phyloP scores from a whole-genome alignment of 768 basidiomycete genomes.

The Lactarius quietus region DNA sequence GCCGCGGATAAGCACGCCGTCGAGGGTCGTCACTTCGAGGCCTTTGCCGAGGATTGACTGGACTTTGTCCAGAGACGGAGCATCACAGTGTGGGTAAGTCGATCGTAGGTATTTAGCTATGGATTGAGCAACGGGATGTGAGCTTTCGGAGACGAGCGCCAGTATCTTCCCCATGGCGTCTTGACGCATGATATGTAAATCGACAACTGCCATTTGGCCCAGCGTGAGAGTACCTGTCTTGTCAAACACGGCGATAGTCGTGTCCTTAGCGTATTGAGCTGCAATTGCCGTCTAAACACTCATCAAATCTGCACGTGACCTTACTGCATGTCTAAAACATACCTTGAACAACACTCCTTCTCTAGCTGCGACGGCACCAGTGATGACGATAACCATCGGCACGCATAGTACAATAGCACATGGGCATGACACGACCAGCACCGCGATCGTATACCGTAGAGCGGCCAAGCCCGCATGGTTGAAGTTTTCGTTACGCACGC shows the following conservation, averaged over 20 bases:
- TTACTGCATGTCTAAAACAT: not conserved
- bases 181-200: slow-evolving; percentile 32
- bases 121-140: slow-evolving; percentile 38
- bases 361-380: slow-evolving; percentile 34
- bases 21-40: slow-evolving; percentile 35
- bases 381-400: slow-evolving; percentile 37
- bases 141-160: slow-evolving; percentile 34
- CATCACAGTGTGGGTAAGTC: slow-evolving; percentile 3
- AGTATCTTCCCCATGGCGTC: slow-evolving; percentile 29
- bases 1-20: slow-evolving; percentile 35
- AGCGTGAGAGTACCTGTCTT: slow-evolving; percentile 58
- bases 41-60: slow-evolving; percentile 38
- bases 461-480: slow-evolving; percentile 35
- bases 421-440: slow-evolving; percentile 52
- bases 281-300: slow-evolving; percentile 15
- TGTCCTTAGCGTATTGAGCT: slow-evolving; percentile 29
- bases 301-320: not conserved
- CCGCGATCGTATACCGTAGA: slow-evolving; percentile 49
- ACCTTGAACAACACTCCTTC: slow-evolving; percentile 35
- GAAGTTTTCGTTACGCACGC: slow-evolving; percentile 30
- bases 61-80: slow-evolving; percentile 23
- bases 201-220: slow-evolving; percentile 41
- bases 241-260: slow-evolving; percentile 50
- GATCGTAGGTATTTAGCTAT: slow-evolving; percentile 33
- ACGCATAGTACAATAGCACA: slow-evolving; percentile 43